A percentile compares a stretch with the other conserved stretches of the same genome.
Conservation (phyloP, 2,329 filamentous ascomycete species). For the Ceratocystis diversiconidia region DNA sequence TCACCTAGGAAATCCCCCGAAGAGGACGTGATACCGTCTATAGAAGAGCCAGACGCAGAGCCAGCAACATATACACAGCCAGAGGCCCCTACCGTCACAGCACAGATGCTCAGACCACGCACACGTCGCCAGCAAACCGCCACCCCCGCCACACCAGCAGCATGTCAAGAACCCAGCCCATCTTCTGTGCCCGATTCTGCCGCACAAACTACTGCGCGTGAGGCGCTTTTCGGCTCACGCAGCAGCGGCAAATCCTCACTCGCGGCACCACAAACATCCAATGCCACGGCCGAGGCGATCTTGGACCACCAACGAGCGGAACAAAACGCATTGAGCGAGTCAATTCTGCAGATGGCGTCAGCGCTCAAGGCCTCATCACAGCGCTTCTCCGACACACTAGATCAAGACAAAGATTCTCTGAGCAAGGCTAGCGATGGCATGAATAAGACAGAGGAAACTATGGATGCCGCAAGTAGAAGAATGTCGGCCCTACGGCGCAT, state of each 20-base stretch:
- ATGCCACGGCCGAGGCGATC: slow-evolving; percentile 51
- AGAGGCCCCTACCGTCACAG: background rate
- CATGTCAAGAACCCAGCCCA: background rate
- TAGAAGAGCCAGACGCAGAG: background rate
- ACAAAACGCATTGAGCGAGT: slow-evolving; percentile 69
- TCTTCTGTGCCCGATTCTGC: background rate
- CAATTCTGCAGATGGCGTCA: slow-evolving; percentile 65
- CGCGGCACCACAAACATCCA: slow-evolving; percentile 28
- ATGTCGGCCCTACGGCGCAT: slow-evolving; percentile 68
- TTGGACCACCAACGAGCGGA: slow-evolving; percentile 65
- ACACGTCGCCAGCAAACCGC: background rate
- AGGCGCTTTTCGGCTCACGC: background rate
- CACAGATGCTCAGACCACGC: slow-evolving; percentile 11
- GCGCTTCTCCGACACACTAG: slow-evolving; percentile 56
- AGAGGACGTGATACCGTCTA: background rate
- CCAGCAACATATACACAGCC: background rate
- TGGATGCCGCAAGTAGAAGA: slow-evolving; percentile 59
- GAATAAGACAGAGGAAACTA: slow-evolving; percentile 58
- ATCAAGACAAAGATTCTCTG: slow-evolving; percentile 57
- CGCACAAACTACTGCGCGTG: slow-evolving; percentile 9
- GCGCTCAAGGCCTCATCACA: slow-evolving; percentile 63
- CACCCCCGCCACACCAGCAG: background rate
- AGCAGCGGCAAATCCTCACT: slow-evolving; percentile 22
- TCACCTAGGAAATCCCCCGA: background rate
- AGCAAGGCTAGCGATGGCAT: slow-evolving; percentile 58